Evolutionary conservation across 2,329 filamentous ascomycete species (phyloP).

Genomic region (Colletotrichum sp.): DNA sequence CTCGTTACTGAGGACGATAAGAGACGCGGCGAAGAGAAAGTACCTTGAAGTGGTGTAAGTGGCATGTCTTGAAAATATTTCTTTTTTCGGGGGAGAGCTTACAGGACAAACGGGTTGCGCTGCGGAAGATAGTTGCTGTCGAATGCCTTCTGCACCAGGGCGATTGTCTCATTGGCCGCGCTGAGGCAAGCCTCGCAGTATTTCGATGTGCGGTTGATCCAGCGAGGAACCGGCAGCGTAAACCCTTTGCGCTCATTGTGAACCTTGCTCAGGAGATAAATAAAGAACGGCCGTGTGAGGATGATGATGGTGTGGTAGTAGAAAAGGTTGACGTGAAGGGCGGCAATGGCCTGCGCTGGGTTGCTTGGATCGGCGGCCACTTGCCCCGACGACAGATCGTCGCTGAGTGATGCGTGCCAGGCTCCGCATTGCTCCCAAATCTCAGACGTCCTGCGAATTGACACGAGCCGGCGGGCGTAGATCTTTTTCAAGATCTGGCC

Average conservation of each 20-base stretch:
- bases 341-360: conserved; percentile 58
- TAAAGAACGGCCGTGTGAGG: conserved; percentile 68
- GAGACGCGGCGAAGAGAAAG: conserved; percentile 59
- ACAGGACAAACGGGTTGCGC: conserved; percentile 63
- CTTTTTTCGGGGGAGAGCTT: conserved; percentile 29
- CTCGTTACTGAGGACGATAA: conserved; percentile 62
- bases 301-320: conserved; percentile 68
- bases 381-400: conserved; percentile 54
- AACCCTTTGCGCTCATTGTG: conserved; percentile 34
- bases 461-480: conserved; percentile 65
- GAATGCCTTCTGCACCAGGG: conserved; percentile 49
- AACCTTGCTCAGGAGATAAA: conserved; percentile 57
- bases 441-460: conserved; percentile 59
- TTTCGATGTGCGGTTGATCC: conserved; percentile 27
- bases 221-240: conserved; percentile 14
- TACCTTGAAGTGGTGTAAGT: conserved; percentile 43
- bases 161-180: conserved; percentile 55
- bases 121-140: conserved; percentile 50
- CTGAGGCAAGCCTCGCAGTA: conserved; percentile 55
- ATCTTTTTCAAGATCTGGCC: conserved; percentile 63
- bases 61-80: background rate
- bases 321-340: conserved; percentile 67
- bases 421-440: conserved; percentile 58
- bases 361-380: conserved; percentile 43
- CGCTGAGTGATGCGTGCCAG: conserved; percentile 55